phyloP scores from a whole-genome alignment of 1,284 basidiomycete species.

The Apiotrichum montevideense region DNA sequence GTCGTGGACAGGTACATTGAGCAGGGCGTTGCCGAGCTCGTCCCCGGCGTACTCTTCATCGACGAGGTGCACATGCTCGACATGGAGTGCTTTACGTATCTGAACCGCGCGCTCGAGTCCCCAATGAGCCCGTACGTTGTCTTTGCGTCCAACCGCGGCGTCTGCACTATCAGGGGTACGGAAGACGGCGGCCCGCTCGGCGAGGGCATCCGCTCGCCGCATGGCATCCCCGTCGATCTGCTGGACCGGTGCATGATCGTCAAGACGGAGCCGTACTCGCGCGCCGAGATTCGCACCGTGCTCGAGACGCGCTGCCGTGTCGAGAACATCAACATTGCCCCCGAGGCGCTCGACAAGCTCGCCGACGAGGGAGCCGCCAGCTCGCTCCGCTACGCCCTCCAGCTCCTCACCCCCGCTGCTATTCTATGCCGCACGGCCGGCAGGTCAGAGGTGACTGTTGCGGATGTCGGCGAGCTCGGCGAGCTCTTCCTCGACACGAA shows the following conservation, averaged over 20 bases:
- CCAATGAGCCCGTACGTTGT: conserved; percentile 96
- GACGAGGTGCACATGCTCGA: conserved; percentile 99
- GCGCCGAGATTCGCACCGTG: conserved; percentile 80
- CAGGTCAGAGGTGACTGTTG: conserved; percentile 69
- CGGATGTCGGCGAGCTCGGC: conserved; percentile 86
- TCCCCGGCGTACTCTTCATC: conserved; percentile 96
- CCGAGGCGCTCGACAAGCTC: conserved; percentile 72
- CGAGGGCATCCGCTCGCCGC: conserved; percentile 80
- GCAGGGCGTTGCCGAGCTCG: conserved; percentile 94
- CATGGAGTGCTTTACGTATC: conserved; percentile 98
- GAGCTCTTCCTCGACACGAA: conserved; percentile 94
- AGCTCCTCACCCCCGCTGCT: conserved; percentile 85
- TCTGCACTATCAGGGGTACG: conserved; percentile 85
- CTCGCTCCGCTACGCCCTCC: conserved; percentile 86
- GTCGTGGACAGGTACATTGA: conserved; percentile 98
- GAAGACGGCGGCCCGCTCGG: conserved; percentile 48
- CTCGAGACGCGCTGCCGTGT: conserved; percentile 77
- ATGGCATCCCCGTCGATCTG: conserved; percentile 90
- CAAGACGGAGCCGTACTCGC: conserved; percentile 77
- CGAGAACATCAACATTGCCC: conserved; percentile 72
- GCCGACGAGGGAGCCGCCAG: conserved; percentile 76
- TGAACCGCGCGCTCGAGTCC: conserved; percentile 91
- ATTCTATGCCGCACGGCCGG: conserved; percentile 75
- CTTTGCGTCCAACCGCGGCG: conserved; percentile 91
- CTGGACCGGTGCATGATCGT: conserved; percentile 97